Evolutionary conservation across 1,139 yeast species (phyloP).

Genomic region (Blastobotrys niveus): DNA sequence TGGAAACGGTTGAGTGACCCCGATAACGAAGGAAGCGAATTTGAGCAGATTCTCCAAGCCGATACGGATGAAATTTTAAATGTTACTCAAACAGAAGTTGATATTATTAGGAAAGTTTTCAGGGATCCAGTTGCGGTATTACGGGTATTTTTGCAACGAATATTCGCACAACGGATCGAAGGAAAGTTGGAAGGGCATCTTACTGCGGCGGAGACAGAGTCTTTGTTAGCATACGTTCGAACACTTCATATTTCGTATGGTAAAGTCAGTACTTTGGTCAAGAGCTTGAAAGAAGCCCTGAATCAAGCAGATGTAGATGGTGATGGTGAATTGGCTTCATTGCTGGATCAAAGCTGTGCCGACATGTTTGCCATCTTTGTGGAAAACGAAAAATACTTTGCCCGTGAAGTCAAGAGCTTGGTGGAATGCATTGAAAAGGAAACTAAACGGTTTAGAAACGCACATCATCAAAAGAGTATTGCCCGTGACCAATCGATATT

Average conservation of each 20-base stretch:
- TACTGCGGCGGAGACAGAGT: constrained; percentile 56
- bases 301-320: constrained; percentile 35
- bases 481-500: constrained; percentile 26
- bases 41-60: constrained; percentile 38
- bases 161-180: constrained; percentile 69
- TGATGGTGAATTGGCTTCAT: constrained; percentile 46
- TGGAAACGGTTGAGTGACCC: constrained; percentile 50
- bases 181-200: constrained; percentile 60
- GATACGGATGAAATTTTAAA: constrained; percentile 41
- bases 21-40: constrained; percentile 36
- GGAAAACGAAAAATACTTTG: constrained; percentile 64
- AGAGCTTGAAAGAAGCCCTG: constrained; percentile 57
- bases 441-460: constrained; percentile 23
- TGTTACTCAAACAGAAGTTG: constrained; percentile 62
- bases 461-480: constrained; percentile 22
- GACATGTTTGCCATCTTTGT: constrained; percentile 71
- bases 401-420: constrained; percentile 64
- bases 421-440: constrained; percentile 51
- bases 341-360: constrained; percentile 65
- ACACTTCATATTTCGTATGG: constrained; percentile 62
- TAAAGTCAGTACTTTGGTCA: constrained; percentile 57
- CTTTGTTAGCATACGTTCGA: constrained; percentile 72
- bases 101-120: constrained; percentile 68
- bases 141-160: constrained; percentile 64
- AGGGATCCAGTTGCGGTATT: constrained; percentile 62